phyloP scores from a whole-genome alignment of 2,329 filamentous ascomycete genomes.

The Diaporthe sp. region DNA sequence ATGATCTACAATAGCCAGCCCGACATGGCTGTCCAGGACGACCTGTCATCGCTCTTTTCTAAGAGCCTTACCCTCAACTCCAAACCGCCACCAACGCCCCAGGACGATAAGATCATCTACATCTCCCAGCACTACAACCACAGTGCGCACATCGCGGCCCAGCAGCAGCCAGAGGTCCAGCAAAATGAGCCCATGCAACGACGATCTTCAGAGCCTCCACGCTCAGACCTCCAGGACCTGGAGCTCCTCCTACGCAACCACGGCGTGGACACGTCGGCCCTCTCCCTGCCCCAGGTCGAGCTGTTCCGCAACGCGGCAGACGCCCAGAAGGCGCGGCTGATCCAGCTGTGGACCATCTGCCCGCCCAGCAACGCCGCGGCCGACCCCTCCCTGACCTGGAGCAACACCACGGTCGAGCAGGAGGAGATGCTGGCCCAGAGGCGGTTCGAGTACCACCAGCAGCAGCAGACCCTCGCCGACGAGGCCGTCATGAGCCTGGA shows the following conservation, averaged over 20 bases:
- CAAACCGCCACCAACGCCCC: slow-evolving; percentile 46
- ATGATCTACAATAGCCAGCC: slow-evolving; percentile 53
- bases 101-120: slow-evolving; percentile 68
- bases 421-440: slow-evolving; percentile 69
- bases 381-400: slow-evolving; percentile 64
- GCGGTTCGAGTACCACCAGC: slow-evolving; percentile 67
- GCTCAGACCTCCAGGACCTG: slow-evolving; percentile 59
- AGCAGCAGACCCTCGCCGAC: slow-evolving; percentile 48
- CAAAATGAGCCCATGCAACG: slow-evolving; percentile 46
- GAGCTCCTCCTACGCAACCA: slow-evolving; percentile 71
- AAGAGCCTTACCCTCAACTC: slow-evolving; percentile 76
- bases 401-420: slow-evolving; percentile 63
- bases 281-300: slow-evolving; percentile 80
- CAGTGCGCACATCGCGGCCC: slow-evolving; percentile 71
- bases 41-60: slow-evolving; percentile 83
- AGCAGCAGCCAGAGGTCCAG: slow-evolving; percentile 44
- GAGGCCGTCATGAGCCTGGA: slow-evolving; percentile 62
- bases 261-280: slow-evolving; percentile 74
- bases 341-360: slow-evolving; percentile 88
- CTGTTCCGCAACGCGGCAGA: slow-evolving; percentile 82
- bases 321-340: slow-evolving; percentile 77
- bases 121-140: slow-evolving; percentile 88
- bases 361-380: slow-evolving; percentile 71
- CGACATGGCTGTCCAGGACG: slow-evolving; percentile 78
- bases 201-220: slow-evolving; percentile 62